Evolutionary conservation across 2,329 filamentous ascomycete genomes (phyloP).

Genomic region (Coniochaeta ligniaria): DNA sequence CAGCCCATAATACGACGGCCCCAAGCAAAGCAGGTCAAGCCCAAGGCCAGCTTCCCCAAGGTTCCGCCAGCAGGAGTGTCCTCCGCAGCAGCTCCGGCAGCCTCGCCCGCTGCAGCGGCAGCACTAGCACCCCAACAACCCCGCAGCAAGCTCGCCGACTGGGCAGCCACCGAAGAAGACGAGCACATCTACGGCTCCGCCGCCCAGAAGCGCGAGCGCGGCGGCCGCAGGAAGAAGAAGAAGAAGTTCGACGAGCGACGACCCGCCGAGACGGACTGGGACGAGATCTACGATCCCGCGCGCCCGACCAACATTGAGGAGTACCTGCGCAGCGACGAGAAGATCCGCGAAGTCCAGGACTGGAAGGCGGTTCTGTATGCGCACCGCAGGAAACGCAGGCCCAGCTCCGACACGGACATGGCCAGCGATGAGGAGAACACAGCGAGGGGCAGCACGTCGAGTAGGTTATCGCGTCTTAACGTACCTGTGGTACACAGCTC

Average conservation of each 20-base stretch:
- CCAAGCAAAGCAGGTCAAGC: conserved; percentile 50
- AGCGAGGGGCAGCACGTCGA: conserved; percentile 21
- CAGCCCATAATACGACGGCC: conserved; percentile 73
- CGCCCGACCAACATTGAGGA: conserved; percentile 79
- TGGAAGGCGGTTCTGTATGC: conserved; percentile 81
- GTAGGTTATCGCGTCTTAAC: conserved; percentile 18
- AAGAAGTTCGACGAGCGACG: conserved; percentile 59
- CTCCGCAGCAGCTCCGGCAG: conserved; percentile 22
- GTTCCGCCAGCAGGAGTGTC: conserved; percentile 18
- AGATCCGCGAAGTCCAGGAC: conserved; percentile 69
- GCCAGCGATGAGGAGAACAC: conserved; percentile 25
- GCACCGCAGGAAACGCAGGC: conserved; percentile 45
- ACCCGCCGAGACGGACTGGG: conserved; percentile 67
- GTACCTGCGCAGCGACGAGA: conserved; percentile 78
- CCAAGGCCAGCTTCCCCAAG: conserved; percentile 54
- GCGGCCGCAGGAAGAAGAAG: conserved; percentile 43
- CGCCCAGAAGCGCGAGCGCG: conserved; percentile 63
- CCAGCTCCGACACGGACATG: conserved; percentile 40
- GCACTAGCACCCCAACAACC: conserved; percentile 17
- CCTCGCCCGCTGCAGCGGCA: conserved; percentile 5
- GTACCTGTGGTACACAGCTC: not conserved
- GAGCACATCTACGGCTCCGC: conserved; percentile 63
- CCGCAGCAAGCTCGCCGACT: conserved; percentile 73
- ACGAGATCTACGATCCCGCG: conserved; percentile 82
- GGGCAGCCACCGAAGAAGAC: conserved; percentile 70